Evolutionary conservation across 2,329 filamentous ascomycete genomes (phyloP), one percentile per base, ranked within the genome.

Genomic region (Colletotrichum chlorophyti): DNA sequence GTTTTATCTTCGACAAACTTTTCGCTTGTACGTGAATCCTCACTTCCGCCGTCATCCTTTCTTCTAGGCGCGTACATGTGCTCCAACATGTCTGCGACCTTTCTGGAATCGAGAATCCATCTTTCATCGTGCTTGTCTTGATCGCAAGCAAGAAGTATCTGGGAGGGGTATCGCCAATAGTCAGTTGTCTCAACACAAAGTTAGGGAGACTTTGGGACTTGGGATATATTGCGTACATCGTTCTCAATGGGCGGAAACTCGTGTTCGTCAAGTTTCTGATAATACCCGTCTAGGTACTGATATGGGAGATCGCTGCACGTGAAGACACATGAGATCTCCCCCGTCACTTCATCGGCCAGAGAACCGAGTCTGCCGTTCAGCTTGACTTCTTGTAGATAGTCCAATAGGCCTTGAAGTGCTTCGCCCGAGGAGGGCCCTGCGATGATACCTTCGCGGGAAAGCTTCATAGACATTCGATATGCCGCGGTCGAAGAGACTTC

Each of bases 51-150:
- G 6, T 11, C 3, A 32, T 38, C 5, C 3, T 10, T 8, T 17
- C 8, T 1, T 26, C 14, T 1, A 32, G 32, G 17, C 32, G 9
- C 9, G 14, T n/a, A 6, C 32, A 12, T 31, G 5, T 58, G 61
- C 14, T 63, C 62, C 8, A 66, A 63, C 1, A 61, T 42, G 15
- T 41, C 46, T 1, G 51, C 54, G 2, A 64, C 64, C 3, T 63
- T 58, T 3, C 46, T 52, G 8, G 61, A 53, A 6, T 63, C 40
- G 7, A 61, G 58, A 7, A 70, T 67, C 68, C 67, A 70, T 15
- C 64, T 61, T 21, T 70, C 67, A 5, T 70, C 68, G 15, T 70
- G 69, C 17, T 63, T 54, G 34, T 64, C 58, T 2, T 66, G 49
- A 15, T 70, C 68, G 7, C 66, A 68, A 6, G 62, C 42, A 6